Evolutionary conservation across 2,329 filamentous ascomycete genomes (phyloP), one percentile per base, ranked within the genome.

Genomic region (Corynespora cassiicola): DNA sequence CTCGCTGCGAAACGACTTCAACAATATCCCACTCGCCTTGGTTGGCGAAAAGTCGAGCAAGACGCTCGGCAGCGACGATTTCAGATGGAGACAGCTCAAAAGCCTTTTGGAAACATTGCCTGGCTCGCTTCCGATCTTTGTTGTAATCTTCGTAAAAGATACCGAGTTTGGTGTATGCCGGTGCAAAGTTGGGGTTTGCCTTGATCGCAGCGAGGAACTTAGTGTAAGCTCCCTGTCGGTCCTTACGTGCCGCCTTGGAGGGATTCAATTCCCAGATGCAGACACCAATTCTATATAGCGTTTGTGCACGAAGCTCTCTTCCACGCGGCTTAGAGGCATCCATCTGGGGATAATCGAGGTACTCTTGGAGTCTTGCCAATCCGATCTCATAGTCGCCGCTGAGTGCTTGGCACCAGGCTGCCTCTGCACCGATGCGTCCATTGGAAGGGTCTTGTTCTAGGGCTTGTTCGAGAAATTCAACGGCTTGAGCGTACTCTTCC

Each of bases 21-120:
- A 99, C 95, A 33, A 95, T 84, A 52, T 97, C 94, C 94, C 94
- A 99, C 58, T 99, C 94, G 23, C 88, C 84, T 51, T 90, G 85
- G 36, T 95, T 85, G 0, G 95, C 92, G 65, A 96, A 99, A 0
- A 84, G 85, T 42, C 82, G 81, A 2, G 94, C 91, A 11, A 99
- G 79, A 18, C 90, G 82, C 66, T 97, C 89, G 0, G 94, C 94
- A 22, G 94, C 90, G 52, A 86, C 78, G 1, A 96, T 81, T 63
- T 99, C 94, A 0, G 88, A 85, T 0, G 90, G 75, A 0, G 94
- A 99, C 3, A 99, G 74, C 66, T 99, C 94, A 32, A 99, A 88
- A 0, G 94, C 94, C 65, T 97, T 96, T 57, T 96, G 89, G 58
- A 97, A 97, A 63, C 92, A 97, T 48, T 88, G 85, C n/a, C 88